These are phyloP conservation scores for Wickerhamomyces strasburgensis DNA, from an alignment of 805 yeast species.

Conservation along the genomic window DNA sequence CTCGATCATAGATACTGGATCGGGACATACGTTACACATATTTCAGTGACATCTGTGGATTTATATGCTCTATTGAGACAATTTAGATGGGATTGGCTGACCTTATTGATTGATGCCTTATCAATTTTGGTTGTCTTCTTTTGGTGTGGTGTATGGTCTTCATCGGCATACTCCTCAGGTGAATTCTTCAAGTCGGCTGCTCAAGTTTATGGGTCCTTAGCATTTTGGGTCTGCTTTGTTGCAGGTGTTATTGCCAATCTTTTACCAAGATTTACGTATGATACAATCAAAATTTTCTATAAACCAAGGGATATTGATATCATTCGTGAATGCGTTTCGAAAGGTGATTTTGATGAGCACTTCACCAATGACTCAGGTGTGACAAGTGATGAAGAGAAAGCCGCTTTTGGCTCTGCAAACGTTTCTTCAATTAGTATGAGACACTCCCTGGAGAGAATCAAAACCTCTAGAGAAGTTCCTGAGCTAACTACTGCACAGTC, in stretches of 20 bases:
- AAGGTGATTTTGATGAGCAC: constrained; percentile 46
- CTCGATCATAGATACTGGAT: constrained; percentile 69
- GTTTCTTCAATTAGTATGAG: constrained; percentile 9
- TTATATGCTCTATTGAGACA: constrained; percentile 61
- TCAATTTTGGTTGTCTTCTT: constrained; percentile 58
- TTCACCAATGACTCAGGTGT: background rate
- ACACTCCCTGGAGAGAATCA: constrained; percentile 14
- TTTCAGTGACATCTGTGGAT: constrained; percentile 63
- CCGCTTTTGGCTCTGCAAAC: constrained; percentile 3
- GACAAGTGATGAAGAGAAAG: constrained; percentile 10
- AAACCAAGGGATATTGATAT: constrained; percentile 68
- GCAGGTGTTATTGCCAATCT: constrained; percentile 58
- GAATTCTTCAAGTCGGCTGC: constrained; percentile 66
- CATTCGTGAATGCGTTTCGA: constrained; percentile 63
- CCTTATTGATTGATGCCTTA: constrained; percentile 47
- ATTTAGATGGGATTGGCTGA: constrained; percentile 78
- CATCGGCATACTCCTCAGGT: constrained; percentile 41
- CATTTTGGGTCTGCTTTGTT: constrained; percentile 62
- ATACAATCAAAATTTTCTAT: constrained; percentile 47
- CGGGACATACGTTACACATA: constrained; percentile 60
- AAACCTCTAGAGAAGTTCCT: constrained; percentile 14
- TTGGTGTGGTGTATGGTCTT: constrained; percentile 79
- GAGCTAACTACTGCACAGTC: constrained; percentile 15
- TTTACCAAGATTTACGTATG: constrained; percentile 57
- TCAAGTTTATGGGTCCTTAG: constrained; percentile 52